A percentile compares a stretch with the other conserved stretches of the same genome.
These are phyloP conservation scores for Colletotrichum orbiculare DNA, from an alignment of 2,329 filamentous ascomycete genomes.

Conservation along the genomic window DNA sequence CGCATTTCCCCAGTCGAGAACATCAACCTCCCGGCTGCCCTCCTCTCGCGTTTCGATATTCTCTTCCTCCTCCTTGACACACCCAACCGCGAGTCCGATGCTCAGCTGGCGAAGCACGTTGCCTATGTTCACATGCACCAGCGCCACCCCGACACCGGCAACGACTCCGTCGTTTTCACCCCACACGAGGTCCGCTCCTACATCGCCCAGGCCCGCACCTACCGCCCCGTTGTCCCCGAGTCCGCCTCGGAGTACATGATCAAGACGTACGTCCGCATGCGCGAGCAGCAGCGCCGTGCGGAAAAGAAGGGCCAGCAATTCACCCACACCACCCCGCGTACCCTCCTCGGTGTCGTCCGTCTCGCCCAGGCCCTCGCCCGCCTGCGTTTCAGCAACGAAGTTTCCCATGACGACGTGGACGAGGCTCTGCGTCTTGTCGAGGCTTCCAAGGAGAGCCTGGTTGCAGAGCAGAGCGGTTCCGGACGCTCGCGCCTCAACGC, in stretches of 20 bases:
- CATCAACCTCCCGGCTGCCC: conserved; percentile 97
- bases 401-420: conserved; percentile 93
- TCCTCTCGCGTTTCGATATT: conserved; percentile 96
- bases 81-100: conserved; percentile 87
- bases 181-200: conserved; percentile 96
- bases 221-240: conserved; percentile 86
- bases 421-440: conserved; percentile 92
- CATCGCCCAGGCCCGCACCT: conserved; percentile 91
- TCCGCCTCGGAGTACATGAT: conserved; percentile 95
- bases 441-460: conserved; percentile 91
- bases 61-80: conserved; percentile 97
- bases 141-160: conserved; percentile 81
- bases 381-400: conserved; percentile 85
- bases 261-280: conserved; percentile 94
- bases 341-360: conserved; percentile 90
- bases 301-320: conserved; percentile 94
- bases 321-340: conserved; percentile 92
- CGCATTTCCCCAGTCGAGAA: conserved; percentile 97
- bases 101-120: conserved; percentile 94
- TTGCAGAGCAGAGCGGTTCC: conserved; percentile 71
- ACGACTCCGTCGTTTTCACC: conserved; percentile 78
- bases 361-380: conserved; percentile 93
- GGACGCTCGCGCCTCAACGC: conserved; percentile 78
- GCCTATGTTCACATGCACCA: conserved; percentile 98
- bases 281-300: conserved; percentile 90